phyloP scores from a whole-genome alignment of 345 rosid species.

The Acer campestre region DNA sequence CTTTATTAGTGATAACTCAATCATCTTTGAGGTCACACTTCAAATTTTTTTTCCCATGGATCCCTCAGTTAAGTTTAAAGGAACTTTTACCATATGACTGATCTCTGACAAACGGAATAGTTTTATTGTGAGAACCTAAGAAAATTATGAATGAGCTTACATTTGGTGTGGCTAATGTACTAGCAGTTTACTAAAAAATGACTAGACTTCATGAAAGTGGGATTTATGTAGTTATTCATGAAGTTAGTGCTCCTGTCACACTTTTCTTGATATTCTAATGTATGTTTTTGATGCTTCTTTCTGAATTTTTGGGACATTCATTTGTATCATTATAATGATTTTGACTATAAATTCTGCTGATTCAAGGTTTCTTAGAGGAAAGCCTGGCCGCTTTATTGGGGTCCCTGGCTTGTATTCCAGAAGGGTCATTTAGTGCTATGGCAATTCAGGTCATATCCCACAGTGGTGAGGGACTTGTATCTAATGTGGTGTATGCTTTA shows the following conservation, averaged over 20 bases:
- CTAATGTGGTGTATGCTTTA: conserved; percentile 86
- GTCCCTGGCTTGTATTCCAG: conserved; percentile 50
- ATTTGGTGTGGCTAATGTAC: not conserved
- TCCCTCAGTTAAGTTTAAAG: not conserved
- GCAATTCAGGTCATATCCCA: conserved; percentile 74
- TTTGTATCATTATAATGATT: conserved; percentile 2
- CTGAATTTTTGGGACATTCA: not conserved
- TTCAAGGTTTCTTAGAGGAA: conserved; percentile 81
- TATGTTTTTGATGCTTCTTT: not conserved
- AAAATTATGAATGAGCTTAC: not conserved
- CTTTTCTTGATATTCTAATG: not conserved
- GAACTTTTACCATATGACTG: not conserved
- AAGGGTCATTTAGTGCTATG: conserved; percentile 68
- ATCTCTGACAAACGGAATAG: not conserved
- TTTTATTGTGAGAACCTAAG: not conserved
- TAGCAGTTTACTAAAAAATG: not conserved
- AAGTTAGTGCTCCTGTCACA: not conserved
- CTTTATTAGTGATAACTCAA: not conserved
- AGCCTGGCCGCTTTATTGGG: conserved; percentile 61
- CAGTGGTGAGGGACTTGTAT: conserved; percentile 91
- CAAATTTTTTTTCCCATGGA: not conserved
- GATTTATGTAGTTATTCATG: conserved; percentile 4
- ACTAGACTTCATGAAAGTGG: not conserved
- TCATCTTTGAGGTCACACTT: not conserved
- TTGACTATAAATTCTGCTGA: conserved; percentile 11